These are phyloP conservation scores for Candida coleopterorum DNA, from an alignment of 805 yeast genomes.

Conservation along the genomic window DNA sequence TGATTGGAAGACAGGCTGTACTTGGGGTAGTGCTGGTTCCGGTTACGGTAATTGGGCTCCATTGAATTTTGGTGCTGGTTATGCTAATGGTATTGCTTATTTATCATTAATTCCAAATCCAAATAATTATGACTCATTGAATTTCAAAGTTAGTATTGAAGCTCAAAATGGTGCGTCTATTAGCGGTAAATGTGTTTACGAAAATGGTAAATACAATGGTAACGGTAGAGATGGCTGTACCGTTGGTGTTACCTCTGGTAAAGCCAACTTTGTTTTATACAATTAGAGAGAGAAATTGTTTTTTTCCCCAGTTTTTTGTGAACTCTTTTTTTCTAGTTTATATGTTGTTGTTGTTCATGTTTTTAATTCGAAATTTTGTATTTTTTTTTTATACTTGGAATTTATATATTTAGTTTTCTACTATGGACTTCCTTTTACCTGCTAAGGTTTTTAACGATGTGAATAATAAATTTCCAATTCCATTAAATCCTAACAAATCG, in stretches of 20 bases:
- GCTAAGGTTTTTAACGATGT: slow-evolving; percentile 49
- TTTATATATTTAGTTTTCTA: neutral
- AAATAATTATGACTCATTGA: slow-evolving; percentile 47
- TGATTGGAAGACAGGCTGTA: slow-evolving; percentile 59
- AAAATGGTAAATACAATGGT: slow-evolving; percentile 67
- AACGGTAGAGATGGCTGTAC: slow-evolving; percentile 86
- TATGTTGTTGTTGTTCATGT: neutral
- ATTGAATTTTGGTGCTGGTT: slow-evolving; percentile 74
- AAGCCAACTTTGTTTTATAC: slow-evolving; percentile 79
- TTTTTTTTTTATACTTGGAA: neutral
- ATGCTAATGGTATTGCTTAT: slow-evolving; percentile 54
- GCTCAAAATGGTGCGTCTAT: slow-evolving; percentile 49
- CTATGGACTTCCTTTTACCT: neutral
- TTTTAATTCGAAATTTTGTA: neutral
- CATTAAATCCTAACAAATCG: slow-evolving; percentile 41
- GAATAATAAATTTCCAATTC: slow-evolving; percentile 47
- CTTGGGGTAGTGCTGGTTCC: slow-evolving; percentile 59
- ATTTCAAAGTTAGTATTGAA: slow-evolving; percentile 40
- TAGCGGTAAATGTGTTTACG: slow-evolving; percentile 75
- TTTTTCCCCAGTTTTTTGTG: neutral
- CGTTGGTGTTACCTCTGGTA: slow-evolving; percentile 79
- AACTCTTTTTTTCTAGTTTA: neutral
- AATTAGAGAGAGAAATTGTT: slow-evolving; percentile 1
- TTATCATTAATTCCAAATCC: slow-evolving; percentile 76
- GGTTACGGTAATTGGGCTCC: slow-evolving; percentile 81